A percentile compares a stretch with the other conserved stretches of the same genome.
These are phyloP conservation scores for Solanum hybrid DNA, from an alignment of 305 asterid species.

Conservation along the genomic window DNA sequence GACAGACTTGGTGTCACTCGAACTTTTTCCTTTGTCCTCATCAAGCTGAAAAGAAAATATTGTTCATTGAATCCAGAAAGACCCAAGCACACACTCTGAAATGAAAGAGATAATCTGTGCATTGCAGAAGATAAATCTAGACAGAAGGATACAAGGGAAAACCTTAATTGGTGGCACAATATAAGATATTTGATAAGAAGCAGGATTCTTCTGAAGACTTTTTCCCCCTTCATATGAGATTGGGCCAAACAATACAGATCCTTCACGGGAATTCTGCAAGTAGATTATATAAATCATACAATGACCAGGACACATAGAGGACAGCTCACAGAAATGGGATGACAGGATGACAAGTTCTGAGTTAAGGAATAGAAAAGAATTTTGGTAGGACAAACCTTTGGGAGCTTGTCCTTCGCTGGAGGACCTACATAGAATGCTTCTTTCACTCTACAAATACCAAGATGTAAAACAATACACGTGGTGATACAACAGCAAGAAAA, in stretches of 20 bases:
- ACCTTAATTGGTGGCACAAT: constrained; percentile 86
- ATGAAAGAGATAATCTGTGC: background rate
- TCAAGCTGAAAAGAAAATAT: constrained; percentile 39
- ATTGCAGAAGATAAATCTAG: constrained; percentile 3
- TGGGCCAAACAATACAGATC: constrained; percentile 76
- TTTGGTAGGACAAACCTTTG: constrained; percentile 52
- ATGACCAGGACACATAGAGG: background rate
- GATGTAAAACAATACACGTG: constrained; percentile 11
- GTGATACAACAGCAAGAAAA: constrained; percentile 11
- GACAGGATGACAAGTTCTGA: background rate
- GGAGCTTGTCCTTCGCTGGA: constrained; percentile 86
- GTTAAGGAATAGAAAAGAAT: constrained; percentile 1
- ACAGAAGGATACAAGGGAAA: constrained; percentile 2
- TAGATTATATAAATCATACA: constrained; percentile 10
- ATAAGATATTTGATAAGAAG: constrained; percentile 56
- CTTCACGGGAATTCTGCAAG: constrained; percentile 65
- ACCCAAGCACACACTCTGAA: background rate
- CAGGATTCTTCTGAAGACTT: constrained; percentile 62
- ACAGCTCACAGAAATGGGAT: constrained; percentile 2
- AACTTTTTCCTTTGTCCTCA: constrained; percentile 63
- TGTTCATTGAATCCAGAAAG: constrained; percentile 9
- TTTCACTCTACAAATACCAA: constrained; percentile 37
- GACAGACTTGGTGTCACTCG: constrained; percentile 52
- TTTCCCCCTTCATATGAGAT: constrained; percentile 60
- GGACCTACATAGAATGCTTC: constrained; percentile 95